Percentiles rank a stretch among this genome's conserved stretches.
These are phyloP conservation scores for Trametes maxima DNA, from an alignment of 768 basidiomycete genomes.

Conservation along the genomic window DNA sequence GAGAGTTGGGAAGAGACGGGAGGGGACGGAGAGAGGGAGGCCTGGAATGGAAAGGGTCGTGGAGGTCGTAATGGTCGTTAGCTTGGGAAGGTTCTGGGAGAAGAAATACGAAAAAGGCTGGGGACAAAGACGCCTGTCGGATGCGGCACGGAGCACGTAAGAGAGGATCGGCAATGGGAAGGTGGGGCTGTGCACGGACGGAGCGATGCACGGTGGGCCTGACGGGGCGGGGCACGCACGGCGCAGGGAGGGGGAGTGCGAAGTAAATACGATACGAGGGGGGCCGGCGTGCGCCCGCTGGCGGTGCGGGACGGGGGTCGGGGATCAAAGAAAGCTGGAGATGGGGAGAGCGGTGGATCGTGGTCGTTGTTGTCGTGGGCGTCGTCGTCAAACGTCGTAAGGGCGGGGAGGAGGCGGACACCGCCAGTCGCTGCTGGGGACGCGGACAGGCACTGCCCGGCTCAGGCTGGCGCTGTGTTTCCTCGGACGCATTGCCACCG, in stretches of 20 bases:
- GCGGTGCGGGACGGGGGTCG: neutral
- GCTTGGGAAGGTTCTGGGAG: constrained; percentile 8
- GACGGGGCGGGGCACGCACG: constrained; percentile 8
- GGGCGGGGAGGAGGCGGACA: neutral
- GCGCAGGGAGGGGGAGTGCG: neutral
- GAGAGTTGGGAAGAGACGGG: neutral
- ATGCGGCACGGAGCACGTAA: constrained; percentile 1
- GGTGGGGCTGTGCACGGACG: constrained; percentile 5
- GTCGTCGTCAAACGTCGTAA: constrained; percentile 10
- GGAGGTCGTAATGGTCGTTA: constrained; percentile 24
- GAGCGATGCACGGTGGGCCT: constrained; percentile 8
- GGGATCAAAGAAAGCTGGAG: neutral
- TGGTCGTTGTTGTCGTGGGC: too few species aligned
- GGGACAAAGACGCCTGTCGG: constrained; percentile 7
- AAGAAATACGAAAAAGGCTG: constrained; percentile 11
- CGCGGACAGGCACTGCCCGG: constrained; percentile 10
- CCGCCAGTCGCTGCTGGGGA: neutral
- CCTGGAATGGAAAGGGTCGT: constrained; percentile 20
- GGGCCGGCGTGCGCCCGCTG: constrained; percentile 5
- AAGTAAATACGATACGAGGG: neutral
- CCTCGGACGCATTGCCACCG: constrained; percentile 18
- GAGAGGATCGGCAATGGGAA: constrained; percentile 8
- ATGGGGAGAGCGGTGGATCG: neutral
- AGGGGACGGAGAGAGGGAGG: neutral
- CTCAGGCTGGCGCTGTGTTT: neutral